Base-by-base conservation (phyloP, 2,329 filamentous ascomycete species). In the Parafenestella ontariensis region DNA sequence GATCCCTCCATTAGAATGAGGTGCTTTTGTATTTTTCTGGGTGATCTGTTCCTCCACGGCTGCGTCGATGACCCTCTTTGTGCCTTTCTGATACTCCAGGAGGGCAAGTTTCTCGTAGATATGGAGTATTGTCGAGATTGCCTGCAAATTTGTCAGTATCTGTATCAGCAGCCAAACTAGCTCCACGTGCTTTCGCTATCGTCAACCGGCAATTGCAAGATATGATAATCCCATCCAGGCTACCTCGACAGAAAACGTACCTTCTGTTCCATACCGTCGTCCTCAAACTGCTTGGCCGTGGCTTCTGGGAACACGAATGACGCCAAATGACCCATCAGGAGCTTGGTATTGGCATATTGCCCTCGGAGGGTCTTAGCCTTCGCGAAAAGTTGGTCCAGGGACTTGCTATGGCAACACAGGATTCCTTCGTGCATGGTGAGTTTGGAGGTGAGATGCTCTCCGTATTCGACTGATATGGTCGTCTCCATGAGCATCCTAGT, bases 401-500 rank as follows among this genome's bases (percentile, higher is more conserved):
- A 36, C 20, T 21, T 39, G 33, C 68, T 70, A 45, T 65, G 36
- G 11, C 46, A 43, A 31, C 56, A 54, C 0, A 70, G 41, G 0
- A 61, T 13, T 17, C 54, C 48, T 10, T 67, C 33, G 18, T 65
- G 61, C 2, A 66, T 31, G 1, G 40, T 39, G 13, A 44, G 42
- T 18, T 49, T 52, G 5, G 33, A 21, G 5, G 26, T 33, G 5
- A 66, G 49, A 5, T 59, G 21, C 0, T 49, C 18, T 2, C 64
- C 66, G 21, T 48, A 65, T 17, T 59, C 45, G 10, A 70, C 42
- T 2, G 47, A 62, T 8, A 67, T 49, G 10, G 53, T 45, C 0
- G 58, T 59, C 6, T 58, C 37, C 48, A 62, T 57, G 1, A 58
- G 48, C 11, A 53, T 41, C 7, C 58, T 61, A 6, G 1, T 5